Base-by-base conservation (phyloP, 495 filamentous ascomycete genomes). In the Trypethelium eluteriae region DNA sequence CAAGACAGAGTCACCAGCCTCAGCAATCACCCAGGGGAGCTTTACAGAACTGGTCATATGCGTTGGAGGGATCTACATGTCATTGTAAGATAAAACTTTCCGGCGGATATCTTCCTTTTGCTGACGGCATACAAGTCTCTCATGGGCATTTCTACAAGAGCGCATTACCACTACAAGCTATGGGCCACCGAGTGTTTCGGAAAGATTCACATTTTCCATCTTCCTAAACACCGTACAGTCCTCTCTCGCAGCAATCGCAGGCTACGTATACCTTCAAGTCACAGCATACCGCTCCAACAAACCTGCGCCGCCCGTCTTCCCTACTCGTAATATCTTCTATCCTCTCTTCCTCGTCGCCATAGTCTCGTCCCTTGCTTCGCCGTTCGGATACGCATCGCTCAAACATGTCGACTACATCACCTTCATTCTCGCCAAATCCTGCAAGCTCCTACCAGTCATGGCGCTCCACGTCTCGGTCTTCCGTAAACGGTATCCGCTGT, bases 401-500 rank as follows among this genome's bases (percentile, higher is more conserved):
- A 84, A 87, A 46, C 93, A 98, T 76, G 93, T 98, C 79, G 94
- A 98, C 83, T 98, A 98, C 82, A 89, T 98, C 74, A 98, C 94
- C 32, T 98, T 93, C 81, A 93, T 97, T 76, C 90, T 98, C 35
- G 95, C 94, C 70, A 98, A 98, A 76, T 89, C 86, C 62, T 98
- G 94, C 88, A 98, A 98, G 77, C 84, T 98, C 18, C 87, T 98
- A 10, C 94, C 94, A 2, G 93, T 98, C 70, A 98, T 98, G 94
- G 87, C 93, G 72, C 84, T 98, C 57, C 93, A 98, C 77, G 81
- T 98, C 73, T 93, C 92, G 18, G 77, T 98, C 38, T 98, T 97
- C 82, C 88, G 89, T 47, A 90, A 89, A 72, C 80, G 85, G 44
- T 98, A 96, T 76, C 94, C 95, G 10, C 79, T 97, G 39, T 98